A percentile compares a stretch with the other conserved stretches of the same genome.
These are phyloP conservation scores for Hypoxylon rickii DNA, from an alignment of 495 filamentous ascomycete species.

Conservation along the genomic window DNA sequence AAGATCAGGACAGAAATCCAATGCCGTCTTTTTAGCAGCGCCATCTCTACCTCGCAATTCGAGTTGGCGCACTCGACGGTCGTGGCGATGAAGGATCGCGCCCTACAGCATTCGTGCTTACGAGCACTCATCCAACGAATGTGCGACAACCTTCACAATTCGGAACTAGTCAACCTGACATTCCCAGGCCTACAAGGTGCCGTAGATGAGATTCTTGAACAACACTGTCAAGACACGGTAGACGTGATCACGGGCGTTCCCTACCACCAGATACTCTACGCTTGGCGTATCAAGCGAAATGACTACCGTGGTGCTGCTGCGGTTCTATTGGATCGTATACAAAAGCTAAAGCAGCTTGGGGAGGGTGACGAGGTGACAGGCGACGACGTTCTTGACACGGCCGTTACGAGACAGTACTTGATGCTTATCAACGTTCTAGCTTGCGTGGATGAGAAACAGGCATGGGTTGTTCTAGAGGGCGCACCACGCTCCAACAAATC, in stretches of 20 bases:
- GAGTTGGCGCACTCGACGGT: constrained; percentile 82
- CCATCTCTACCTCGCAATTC: constrained; percentile 74
- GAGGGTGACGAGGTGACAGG: constrained; percentile 52
- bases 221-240: constrained; percentile 60
- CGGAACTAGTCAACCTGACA: constrained; percentile 73
- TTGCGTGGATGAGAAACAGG: constrained; percentile 80
- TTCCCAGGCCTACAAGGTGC: constrained; percentile 74
- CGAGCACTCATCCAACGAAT: constrained; percentile 71
- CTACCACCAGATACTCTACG: constrained; percentile 83
- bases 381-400: constrained; percentile 58
- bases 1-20: constrained; percentile 68
- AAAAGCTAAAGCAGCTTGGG: constrained; percentile 53
- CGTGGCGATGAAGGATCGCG: constrained; percentile 67
- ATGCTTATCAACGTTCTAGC: constrained; percentile 85
- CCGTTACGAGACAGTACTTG: constrained; percentile 72
- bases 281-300: constrained; percentile 79
- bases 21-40: constrained; percentile 79
- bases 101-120: constrained; percentile 67
- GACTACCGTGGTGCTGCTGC: constrained; percentile 90
- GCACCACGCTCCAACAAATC: constrained; percentile 20
- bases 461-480: constrained; percentile 64
- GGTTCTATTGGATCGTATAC: constrained; percentile 67
- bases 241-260: constrained; percentile 63
- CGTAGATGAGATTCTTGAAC: constrained; percentile 76
- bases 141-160: constrained; percentile 66